These are phyloP conservation scores for Groenewaldozyma auringiensis DNA, from an alignment of 1,139 yeast species.

Conservation along the genomic window DNA sequence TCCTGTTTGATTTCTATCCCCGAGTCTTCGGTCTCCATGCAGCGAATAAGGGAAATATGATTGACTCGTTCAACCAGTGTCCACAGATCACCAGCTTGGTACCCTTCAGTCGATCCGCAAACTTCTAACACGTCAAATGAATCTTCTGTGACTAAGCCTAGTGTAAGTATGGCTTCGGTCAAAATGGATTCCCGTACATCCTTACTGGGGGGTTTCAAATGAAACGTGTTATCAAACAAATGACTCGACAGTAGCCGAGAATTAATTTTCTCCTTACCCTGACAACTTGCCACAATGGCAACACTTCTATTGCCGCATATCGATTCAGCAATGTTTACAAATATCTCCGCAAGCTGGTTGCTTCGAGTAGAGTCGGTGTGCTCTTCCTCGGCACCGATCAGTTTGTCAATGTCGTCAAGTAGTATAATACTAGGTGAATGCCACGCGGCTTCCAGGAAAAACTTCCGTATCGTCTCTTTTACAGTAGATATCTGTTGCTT, in stretches of 20 bases:
- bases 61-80: conserved; percentile 66
- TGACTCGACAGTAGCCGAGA: conserved; percentile 58
- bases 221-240: conserved; percentile 55
- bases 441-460: conserved; percentile 65
- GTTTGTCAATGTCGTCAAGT: conserved; percentile 72
- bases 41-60: conserved; percentile 37
- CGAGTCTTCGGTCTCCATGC: conserved; percentile 14
- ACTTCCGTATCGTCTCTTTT: conserved; percentile 42
- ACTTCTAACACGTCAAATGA: conserved; percentile 58
- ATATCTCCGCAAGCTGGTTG: conserved; percentile 48
- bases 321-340: conserved; percentile 35
- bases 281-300: conserved; percentile 49
- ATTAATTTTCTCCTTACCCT: conserved; percentile 61
- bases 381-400: conserved; percentile 67
- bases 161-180: conserved; percentile 37
- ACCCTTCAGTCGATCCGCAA: conserved; percentile 79
- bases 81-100: conserved; percentile 73
- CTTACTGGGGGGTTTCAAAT: conserved; percentile 65
- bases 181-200: conserved; percentile 49
- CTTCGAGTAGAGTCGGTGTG: conserved; percentile 56
- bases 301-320: conserved; percentile 40
- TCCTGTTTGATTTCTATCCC: conserved; percentile 13
- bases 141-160: conserved; percentile 28
- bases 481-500: conserved; percentile 45
- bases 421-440: conserved; percentile 67